A percentile compares a stretch with the other conserved stretches of the same genome.
phyloP scores from a whole-genome alignment of 176 grass and related monocot species.

The Saccharum officinarum region DNA sequence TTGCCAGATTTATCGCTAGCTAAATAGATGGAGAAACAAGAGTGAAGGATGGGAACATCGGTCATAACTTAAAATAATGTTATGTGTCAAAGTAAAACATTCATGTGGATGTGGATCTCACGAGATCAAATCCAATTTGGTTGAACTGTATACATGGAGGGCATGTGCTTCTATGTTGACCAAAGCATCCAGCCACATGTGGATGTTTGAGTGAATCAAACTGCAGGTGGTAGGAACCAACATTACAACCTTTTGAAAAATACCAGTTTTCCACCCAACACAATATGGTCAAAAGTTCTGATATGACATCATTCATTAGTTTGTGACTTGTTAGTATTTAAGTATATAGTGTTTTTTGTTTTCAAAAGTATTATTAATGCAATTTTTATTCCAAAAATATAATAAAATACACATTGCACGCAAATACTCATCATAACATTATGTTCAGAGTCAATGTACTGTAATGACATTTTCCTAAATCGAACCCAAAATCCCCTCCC shows the following conservation, averaged over 20 bases:
- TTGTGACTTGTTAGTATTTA: background rate
- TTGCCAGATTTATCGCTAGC: conserved; percentile 2
- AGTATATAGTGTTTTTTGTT: background rate
- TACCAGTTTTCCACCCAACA: background rate
- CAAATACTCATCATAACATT: background rate
- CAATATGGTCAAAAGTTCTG: background rate
- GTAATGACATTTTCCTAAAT: background rate
- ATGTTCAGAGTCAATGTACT: background rate
- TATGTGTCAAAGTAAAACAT: conserved; percentile 3
- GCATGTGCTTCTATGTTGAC: conserved; percentile 31
- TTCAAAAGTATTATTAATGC: background rate
- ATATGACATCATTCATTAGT: background rate
- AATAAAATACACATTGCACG: background rate
- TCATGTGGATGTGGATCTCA: background rate
- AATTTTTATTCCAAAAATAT: background rate
- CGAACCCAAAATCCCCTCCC: background rate
- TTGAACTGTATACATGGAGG: conserved; percentile 2
- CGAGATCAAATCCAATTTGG: background rate
- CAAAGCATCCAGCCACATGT: conserved; percentile 8
- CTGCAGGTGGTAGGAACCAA: background rate
- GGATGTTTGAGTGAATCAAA: conserved; percentile 2
- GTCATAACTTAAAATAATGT: conserved; percentile 4
- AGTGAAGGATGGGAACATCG: background rate
- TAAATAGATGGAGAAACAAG: conserved; percentile 13
- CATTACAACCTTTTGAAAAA: background rate